These are phyloP conservation scores for Exsudoporus frostii DNA, from an alignment of 768 basidiomycete species.

Conservation along the genomic window DNA sequence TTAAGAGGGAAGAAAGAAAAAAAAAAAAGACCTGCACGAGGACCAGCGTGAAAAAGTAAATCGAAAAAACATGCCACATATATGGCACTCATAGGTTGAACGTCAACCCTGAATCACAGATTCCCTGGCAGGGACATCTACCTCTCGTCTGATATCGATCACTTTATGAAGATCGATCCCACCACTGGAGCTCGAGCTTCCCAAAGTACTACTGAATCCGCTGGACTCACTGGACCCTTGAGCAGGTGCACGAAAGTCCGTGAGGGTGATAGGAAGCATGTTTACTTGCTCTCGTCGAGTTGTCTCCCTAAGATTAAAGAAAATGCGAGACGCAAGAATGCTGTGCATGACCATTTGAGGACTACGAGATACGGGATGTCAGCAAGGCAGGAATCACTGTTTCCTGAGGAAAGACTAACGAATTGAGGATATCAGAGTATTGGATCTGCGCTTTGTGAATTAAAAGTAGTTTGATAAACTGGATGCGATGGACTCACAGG, in stretches of 20 bases:
- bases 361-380: constrained; percentile 1
- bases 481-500: constrained; percentile 1
- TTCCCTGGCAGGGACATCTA: background rate
- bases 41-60: background rate
- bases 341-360: constrained; percentile 23
- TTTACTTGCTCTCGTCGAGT: background rate
- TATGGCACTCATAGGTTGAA: no score
- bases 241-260: constrained; percentile 9
- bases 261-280: background rate
- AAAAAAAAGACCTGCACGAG: background rate
- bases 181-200: background rate
- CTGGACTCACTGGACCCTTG: background rate
- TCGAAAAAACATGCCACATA: background rate
- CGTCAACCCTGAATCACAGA: background rate
- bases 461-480: background rate
- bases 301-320: constrained; percentile 24
- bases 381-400: background rate
- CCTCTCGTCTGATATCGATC: background rate
- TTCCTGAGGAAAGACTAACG: constrained; percentile 3
- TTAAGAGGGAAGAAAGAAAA: no score
- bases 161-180: background rate
- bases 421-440: constrained; percentile 18
- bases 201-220: constrained; percentile 1
- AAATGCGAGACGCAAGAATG: constrained; percentile 24
- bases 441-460: constrained; percentile 2